phyloP scores from a whole-genome alignment of 345 rosid genomes.

The Balakata baccata region DNA sequence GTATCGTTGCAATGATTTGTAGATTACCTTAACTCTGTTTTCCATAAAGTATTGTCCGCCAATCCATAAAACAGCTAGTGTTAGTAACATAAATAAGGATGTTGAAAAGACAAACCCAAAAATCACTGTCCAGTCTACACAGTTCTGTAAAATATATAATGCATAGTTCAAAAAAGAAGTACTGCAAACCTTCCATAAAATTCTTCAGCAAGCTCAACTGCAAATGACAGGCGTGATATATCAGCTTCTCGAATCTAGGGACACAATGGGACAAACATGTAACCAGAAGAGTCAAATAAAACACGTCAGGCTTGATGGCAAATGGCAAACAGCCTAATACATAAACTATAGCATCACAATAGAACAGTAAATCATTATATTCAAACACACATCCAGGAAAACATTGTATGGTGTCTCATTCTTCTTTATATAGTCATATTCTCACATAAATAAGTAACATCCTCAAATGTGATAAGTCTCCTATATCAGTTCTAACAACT shows the following conservation, averaged over 20 bases:
- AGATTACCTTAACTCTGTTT: slow-evolving; percentile 89
- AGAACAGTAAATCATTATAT: neutral
- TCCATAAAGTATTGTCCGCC: slow-evolving; percentile 31
- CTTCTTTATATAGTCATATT: neutral
- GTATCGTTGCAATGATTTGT: slow-evolving; percentile 12
- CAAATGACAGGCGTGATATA: slow-evolving; percentile 94
- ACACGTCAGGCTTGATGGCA: slow-evolving; percentile 3
- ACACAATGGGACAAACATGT: slow-evolving; percentile 16
- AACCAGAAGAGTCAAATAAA: slow-evolving; percentile 13
- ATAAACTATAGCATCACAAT: neutral
- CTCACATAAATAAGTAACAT: slow-evolving; percentile 1
- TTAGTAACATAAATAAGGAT: slow-evolving; percentile 8
- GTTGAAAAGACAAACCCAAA: slow-evolving; percentile 4
- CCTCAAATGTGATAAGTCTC: neutral
- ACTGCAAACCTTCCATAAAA: slow-evolving; percentile 87
- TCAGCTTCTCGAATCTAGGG: slow-evolving; percentile 97
- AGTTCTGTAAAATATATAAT: slow-evolving; percentile 13
- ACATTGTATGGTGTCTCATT: neutral
- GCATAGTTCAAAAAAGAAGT: slow-evolving; percentile 13
- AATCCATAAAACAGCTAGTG: slow-evolving; percentile 45
- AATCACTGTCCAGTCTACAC: slow-evolving; percentile 7
- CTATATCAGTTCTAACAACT: neutral
- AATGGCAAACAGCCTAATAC: neutral
- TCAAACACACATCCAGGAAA: neutral
- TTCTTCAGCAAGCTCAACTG: slow-evolving; percentile 99